Base-by-base conservation (phyloP, 768 basidiomycete genomes). In the Hydnomerulius pinastri region DNA sequence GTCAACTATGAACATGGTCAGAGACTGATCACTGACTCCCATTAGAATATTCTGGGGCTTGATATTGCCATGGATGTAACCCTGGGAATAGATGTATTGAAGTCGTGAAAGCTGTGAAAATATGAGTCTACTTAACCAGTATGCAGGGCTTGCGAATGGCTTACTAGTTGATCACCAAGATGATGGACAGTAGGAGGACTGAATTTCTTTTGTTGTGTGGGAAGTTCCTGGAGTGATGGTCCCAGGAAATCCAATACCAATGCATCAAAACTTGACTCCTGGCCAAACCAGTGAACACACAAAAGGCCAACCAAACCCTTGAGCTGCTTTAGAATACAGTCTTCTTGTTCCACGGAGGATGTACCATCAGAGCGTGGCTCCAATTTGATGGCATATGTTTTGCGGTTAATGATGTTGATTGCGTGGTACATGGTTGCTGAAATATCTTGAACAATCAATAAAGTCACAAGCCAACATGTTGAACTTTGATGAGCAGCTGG, bases 31-130 rank as follows among this genome's bases (percentile, higher is more conserved):
- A 4, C 35, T 43, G 23, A 2, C 15, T 18, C 50, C 21, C 2
- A 32, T 32, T 1, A 51, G 28, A n/a, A 39, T 7, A n/a, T 51
- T 51, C 12, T 38, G 43, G 0, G n/a, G 50, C 24, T 51, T 51
- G 21, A 51, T 42, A 15, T 51, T 15, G 1, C n/a, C 15, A 1
- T 51, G 43, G 23, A 51, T 6, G 2, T 24, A 46, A 21, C 39
- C 38, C 8, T 18, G 21, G 2, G 6, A 37, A 18, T 50, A 33
- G 10, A 50, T 44, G 13, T 46, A 39, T 33, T 46, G 15, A 23
- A 46, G 38, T 9, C 20, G 15, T 20, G 38, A 39, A 11, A 39
- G 20, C 38, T 39, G 20, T 7, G n/a, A n/a, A n/a, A n/a, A n/a
- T n/a, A n/a, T n/a, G n/a, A n/a, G n/a, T n/a, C n/a, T n/a, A n/a